Conservation (phyloP, 495 filamentous ascomycete species). For the Annulohypoxylon bovei region DNA sequence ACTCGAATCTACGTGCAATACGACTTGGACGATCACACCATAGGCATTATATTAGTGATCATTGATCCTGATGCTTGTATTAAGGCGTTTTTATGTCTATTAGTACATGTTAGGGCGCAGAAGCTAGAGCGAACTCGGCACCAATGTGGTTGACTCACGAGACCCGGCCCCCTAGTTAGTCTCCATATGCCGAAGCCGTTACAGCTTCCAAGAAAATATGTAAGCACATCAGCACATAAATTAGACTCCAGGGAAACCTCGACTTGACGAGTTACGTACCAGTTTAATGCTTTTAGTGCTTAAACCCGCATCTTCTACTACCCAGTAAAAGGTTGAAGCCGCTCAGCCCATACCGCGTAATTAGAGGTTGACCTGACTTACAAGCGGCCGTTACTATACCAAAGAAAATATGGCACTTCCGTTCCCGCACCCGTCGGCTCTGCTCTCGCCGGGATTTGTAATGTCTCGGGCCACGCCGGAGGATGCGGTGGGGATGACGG, state of each 20-base stretch:
- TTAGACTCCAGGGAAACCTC: too few relatives aligned
- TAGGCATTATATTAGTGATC: not conserved
- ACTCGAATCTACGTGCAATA: constrained; percentile 6
- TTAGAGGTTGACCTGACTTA: not conserved
- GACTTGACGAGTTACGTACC: not conserved
- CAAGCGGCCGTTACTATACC: not conserved
- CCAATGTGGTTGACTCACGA: not conserved
- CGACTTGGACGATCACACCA: not conserved
- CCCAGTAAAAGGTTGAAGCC: too few relatives aligned
- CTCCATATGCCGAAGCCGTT: not conserved
- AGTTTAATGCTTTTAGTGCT: not conserved
- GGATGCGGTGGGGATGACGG: constrained; percentile 36
- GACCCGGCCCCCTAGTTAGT: not conserved
- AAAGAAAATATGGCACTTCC: constrained; percentile 26
- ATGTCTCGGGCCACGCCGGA: constrained; percentile 39
- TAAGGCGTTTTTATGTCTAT: too few relatives aligned
- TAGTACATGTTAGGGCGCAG: too few relatives aligned
- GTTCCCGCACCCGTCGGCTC: constrained; percentile 33
- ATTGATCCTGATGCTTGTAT: not conserved
- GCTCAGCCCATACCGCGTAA: not conserved
- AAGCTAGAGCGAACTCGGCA: not conserved
- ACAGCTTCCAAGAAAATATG: not conserved
- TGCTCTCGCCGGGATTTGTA: constrained; percentile 37
- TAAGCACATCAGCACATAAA: not conserved
- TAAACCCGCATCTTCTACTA: not conserved